Evolutionary conservation across 164 flowering plant genomes (phyloP), one percentile per base, ranked within the genome.

Genomic region (Macadamia tetraphylla): DNA sequence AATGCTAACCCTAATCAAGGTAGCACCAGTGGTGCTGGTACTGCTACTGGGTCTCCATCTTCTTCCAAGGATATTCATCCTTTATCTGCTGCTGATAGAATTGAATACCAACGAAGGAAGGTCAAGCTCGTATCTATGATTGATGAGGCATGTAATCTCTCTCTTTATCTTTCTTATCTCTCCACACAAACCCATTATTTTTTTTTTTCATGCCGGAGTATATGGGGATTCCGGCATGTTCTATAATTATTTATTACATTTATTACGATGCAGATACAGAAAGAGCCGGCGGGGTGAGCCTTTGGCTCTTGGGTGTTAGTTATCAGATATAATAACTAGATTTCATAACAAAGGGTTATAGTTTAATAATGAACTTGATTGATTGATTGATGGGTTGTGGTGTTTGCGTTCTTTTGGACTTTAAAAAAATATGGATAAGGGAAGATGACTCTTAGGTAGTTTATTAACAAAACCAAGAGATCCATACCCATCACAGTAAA

Each of bases 21-120:
- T 9, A 63, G 57, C 6, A 55, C 66, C 23, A 23, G 23, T 40
- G 82, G 75, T 23, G 23, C 23, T 23, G 23, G 23, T 23, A 23
- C 23, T 23, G 23, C 23, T 23, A 23, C 23, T 32, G 75, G 67
- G 6, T 74, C 86, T 49, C 77, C 88, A 1, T 77, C 90, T 9
- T 77, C 87, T 3, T 74, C 83, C 4, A 86, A 81, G 48, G 90
- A 86, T 63, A 70, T 53, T 14, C 88, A 87, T 29, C 81, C 91
- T 48, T 77, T 90, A 73, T 87, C 91, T 2, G 78, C 94, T 7
- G 74, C 87, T 29, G 96, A 90, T 70, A 84, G 89, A 67, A 80
- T 84, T 67, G 96, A 90, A 67, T 88, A 90, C 75, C 98, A 92
- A 65, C 81, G 92, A 71, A 82, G 90, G 78, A 92, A 92, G 86